Conservation (phyloP, 2,329 filamentous ascomycete species). For the Diaporthe humulicola region DNA sequence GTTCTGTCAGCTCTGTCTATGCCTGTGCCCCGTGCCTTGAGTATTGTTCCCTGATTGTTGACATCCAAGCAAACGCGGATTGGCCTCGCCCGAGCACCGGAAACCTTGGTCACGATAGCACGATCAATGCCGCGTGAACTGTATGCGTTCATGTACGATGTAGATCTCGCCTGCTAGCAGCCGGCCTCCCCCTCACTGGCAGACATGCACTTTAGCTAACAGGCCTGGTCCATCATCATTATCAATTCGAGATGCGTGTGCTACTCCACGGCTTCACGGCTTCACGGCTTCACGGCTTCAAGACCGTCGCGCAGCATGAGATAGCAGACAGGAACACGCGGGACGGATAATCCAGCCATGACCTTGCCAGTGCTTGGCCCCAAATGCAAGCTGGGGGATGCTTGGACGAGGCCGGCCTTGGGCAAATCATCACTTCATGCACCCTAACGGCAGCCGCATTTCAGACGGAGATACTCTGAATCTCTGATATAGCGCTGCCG, state of each 20-base stretch:
- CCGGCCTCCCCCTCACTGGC: slow-evolving; percentile 2
- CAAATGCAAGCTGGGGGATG: slow-evolving; percentile 25
- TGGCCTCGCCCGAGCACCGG: slow-evolving; percentile 22
- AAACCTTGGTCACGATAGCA: slow-evolving; percentile 21
- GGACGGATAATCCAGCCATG: slow-evolving; percentile 9
- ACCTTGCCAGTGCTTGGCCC: slow-evolving; percentile 22
- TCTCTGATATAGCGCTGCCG: slow-evolving; percentile 26
- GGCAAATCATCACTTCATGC: slow-evolving; percentile 38
- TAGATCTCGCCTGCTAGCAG: slow-evolving; percentile 21
- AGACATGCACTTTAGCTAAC: neutral
- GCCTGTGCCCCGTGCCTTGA: slow-evolving; percentile 11
- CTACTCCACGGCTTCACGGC: neutral
- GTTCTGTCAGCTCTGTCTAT: neutral
- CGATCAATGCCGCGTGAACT: slow-evolving; percentile 15
- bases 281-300: neutral
- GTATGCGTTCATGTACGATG: slow-evolving; percentile 31
- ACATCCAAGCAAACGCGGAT: slow-evolving; percentile 6
- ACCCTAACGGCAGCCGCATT: slow-evolving; percentile 19
- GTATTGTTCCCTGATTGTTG: slow-evolving; percentile 24
- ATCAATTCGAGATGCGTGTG: neutral
- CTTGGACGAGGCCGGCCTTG: slow-evolving; percentile 28
- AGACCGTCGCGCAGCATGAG: neutral
- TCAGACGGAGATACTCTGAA: slow-evolving; percentile 22
- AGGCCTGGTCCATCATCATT: neutral
- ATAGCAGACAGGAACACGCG: slow-evolving; percentile 17